Base-by-base conservation (phyloP, 306 rosid genomes). In the Arachis stenosperma region DNA sequence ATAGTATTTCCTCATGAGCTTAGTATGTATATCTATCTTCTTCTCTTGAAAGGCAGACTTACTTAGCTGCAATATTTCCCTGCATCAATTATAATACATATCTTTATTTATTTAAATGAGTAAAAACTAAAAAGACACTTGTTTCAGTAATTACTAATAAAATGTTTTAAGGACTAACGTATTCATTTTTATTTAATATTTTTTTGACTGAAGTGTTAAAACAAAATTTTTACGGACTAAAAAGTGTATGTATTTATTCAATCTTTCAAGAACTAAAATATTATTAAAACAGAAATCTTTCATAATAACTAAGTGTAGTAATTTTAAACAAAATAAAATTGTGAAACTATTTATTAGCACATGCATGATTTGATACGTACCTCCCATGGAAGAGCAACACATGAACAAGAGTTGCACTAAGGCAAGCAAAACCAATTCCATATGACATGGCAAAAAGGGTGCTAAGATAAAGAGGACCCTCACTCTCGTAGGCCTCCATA, bases 371-470 rank as follows among this genome's bases (percentile, higher is more conserved):
- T 33, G 2, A 2, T 33, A 33, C 37, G 0, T 33, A 33, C 96
- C 89, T 89, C 2, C 96, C 97, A 67, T 92, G 86, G 79, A 92
- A 92, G 73, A 92, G 86, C 39, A 70, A 59, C 3, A 92, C 97
- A 54, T 92, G 97, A 61, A 88, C 89, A 40, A 92, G 5, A 9
- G 90, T 92, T 30, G 96, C 97, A 65, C 96, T 10, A 22, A 92
- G 93, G 83, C 89, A 88, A 40, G 97, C 91, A 67, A 92, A 89
- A 74, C 80, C 90, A 67, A 86, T 29, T 30, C 96, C 93, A 75
- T 89, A 92, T 17, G 72, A 7, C 52, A 89, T 11, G 73, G 93
- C 88, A 60, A 92, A 86, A 59, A 80, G 73, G 75, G 88, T 83
- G 83, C 97, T 92, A 65, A 92, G 65, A 67, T 82, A 81, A 39